phyloP scores from a whole-genome alignment of 2,329 filamentous ascomycete species.

The Pseudocercospora eumusae region DNA sequence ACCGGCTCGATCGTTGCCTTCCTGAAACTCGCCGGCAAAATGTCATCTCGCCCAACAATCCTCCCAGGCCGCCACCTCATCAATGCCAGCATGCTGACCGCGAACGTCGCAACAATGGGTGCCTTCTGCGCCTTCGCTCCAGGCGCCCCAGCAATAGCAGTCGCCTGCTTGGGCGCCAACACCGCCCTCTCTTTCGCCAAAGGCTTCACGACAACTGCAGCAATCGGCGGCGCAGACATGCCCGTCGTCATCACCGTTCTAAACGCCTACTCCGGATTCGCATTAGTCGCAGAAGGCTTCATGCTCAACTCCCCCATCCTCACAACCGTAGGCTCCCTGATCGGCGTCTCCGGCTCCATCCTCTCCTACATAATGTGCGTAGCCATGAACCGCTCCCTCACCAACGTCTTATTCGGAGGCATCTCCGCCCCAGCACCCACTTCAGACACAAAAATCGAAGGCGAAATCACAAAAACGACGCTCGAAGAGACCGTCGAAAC shows the following conservation, averaged over 20 bases:
- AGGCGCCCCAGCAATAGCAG: slow-evolving; percentile 75
- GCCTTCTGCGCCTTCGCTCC: slow-evolving; percentile 81
- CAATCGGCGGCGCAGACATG: slow-evolving; percentile 93
- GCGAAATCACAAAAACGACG: slow-evolving; percentile 73
- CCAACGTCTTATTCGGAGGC: slow-evolving; percentile 85
- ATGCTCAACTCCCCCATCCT: slow-evolving; percentile 88
- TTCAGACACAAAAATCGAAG: slow-evolving; percentile 73
- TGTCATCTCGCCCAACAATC: slow-evolving; percentile 74
- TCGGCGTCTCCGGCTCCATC: slow-evolving; percentile 85
- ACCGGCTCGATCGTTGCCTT: slow-evolving; percentile 89
- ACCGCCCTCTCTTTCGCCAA: slow-evolving; percentile 78
- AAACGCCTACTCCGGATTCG: slow-evolving; percentile 89
- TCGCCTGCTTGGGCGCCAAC: slow-evolving; percentile 74
- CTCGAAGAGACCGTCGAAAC: slow-evolving; percentile 79
- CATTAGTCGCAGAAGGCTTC: slow-evolving; percentile 84
- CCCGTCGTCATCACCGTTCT: slow-evolving; percentile 87
- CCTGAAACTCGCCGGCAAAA: slow-evolving; percentile 77
- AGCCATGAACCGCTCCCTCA: slow-evolving; percentile 88
- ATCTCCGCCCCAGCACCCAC: slow-evolving; percentile 62
- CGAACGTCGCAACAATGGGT: slow-evolving; percentile 80
- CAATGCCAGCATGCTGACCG: slow-evolving; percentile 72
- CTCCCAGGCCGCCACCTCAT: slow-evolving; percentile 74
- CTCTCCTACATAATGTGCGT: slow-evolving; percentile 85
- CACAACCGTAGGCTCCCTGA: slow-evolving; percentile 81
- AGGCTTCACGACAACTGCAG: slow-evolving; percentile 82